Base-by-base conservation (phyloP, 2,329 filamentous ascomycete species). In the Teratosphaeria epicoccoides region DNA sequence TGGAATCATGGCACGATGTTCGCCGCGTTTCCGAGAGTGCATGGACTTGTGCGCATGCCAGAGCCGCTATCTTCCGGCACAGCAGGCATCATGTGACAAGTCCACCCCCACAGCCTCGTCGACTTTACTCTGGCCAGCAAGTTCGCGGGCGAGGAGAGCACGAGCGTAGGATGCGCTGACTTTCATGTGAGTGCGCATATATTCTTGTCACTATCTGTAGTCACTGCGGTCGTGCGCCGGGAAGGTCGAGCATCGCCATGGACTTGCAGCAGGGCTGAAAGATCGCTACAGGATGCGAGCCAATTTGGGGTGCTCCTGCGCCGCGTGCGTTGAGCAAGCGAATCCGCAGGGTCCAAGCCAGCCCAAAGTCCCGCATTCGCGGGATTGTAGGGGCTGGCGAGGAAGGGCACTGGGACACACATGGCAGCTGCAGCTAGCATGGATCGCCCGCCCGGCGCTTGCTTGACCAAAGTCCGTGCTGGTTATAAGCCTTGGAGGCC, bases 341-440 rank as follows among this genome's bases (percentile, higher is more conserved):
- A 40, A 40, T 40, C 33, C 33, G n/a, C 33, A 40, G 33, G 33
- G 33, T 40, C 33, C 33, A 40, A 40, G 33, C 33, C 33, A 40
- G 33, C 33, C 33, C 33, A 40, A 17, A 40, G n/a, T 40, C 33
- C n/a, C 33, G 33, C 33, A 40, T 17, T 17, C n/a, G 33, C 33
- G 24, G 24, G 22, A n/a, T 6, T 22, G 23, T 17, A 37, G 46
- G 29, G 45, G 50, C 50, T 52, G 50, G 50, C 50, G 50, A 52
- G 23, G 28, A 24, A 26, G 50, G 24, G 29, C 45, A 20, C 50
- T 48, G 45, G n/a, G 26, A 24, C 29, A n/a, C 50, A 52, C 45
- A 43, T 52, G 50, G 50, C 29, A 25, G 24, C 45, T 52, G 46
- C 45, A 50, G 46, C 50, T 52, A 52, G 45, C 50, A 52, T 24